Base-by-base conservation (phyloP, 352 stramenopile genomes). In the Globisporangium polare region DNA sequence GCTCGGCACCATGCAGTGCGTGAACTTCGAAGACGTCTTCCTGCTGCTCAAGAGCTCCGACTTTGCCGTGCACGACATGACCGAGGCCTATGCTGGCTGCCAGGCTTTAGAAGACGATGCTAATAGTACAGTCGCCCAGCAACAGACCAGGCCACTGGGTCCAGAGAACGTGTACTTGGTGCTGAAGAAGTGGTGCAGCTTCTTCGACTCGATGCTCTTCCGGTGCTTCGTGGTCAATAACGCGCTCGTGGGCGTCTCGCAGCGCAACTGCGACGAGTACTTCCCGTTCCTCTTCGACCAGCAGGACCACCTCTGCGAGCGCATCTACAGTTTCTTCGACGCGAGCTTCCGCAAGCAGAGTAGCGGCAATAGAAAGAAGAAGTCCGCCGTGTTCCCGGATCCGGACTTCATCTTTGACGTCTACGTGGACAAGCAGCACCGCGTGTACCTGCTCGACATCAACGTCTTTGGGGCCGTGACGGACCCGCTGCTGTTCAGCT, bases 151-250 rank as follows among this genome's bases (percentile, higher is more conserved):
- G 2, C 5, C 20, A 39, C 12, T 60, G 29, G 26, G 12, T 1
- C 62, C 31, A 24, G 33, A 54, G 12, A 13, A 39, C 22, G 76
- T 79, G 59, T 83, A 94, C 62, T 68, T 98, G n/a, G 90, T 97
- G 55, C 75, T 98, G 47, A 91, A 96, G 62, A 98, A 98, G 69
- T 98, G 92, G 92, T 97, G 92, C 71, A 97, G 96, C 55, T 89
- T 98, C 20, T 89, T 92, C 76, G 90, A 97, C 61, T 97, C 89
- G 70, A 97, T 98, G 89, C 86, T 97, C 63, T 98, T 98, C 67
- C 85, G 95, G 49, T 97, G 92, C 68, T 98, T 98, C 70, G 88
- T 98, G 24, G 69, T 85, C 24, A 67, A 78, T 35, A 71, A 88
- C 66, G 61, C 80, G 49, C 72, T 97, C 7, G 74, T 98, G 24